A percentile compares a stretch with the other conserved stretches of the same genome.
Evolutionary conservation across 2,329 filamentous ascomycete genomes (phyloP).

Genomic region (Ascosphaera apis): DNA sequence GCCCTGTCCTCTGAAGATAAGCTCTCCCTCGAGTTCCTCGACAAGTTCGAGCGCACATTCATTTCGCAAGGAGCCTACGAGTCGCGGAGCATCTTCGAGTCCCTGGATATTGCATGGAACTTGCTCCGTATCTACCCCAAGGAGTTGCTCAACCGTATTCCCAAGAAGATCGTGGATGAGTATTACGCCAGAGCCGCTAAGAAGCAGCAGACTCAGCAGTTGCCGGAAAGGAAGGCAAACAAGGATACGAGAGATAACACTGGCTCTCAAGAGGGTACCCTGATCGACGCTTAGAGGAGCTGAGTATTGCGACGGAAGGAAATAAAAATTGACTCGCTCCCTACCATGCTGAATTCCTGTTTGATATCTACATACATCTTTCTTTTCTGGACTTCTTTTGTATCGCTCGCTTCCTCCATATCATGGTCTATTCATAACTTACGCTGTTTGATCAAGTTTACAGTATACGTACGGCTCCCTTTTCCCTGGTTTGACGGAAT

Average conservation of each 20-base stretch:
- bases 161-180: constrained; percentile 59
- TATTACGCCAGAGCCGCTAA: constrained; percentile 45
- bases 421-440: too few species aligned
- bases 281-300: constrained; percentile 18
- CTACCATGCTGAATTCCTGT: not conserved
- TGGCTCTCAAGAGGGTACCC: constrained; percentile 13
- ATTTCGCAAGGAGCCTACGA: constrained; percentile 86
- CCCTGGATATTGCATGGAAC: constrained; percentile 88
- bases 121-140: constrained; percentile 93
- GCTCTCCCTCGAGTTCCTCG: constrained; percentile 88
- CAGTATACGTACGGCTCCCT: too few species aligned
- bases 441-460: too few species aligned
- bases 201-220: constrained; percentile 8
- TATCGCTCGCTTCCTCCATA: not conserved
- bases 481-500: too few species aligned
- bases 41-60: constrained; percentile 94
- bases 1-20: constrained; percentile 91
- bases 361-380: not conserved
- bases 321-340: too few species aligned
- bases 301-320: not conserved
- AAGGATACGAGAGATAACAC: constrained; percentile 26
- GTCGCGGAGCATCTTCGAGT: constrained; percentile 74
- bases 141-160: constrained; percentile 90
- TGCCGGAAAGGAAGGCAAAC: constrained; percentile 10
- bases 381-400: not conserved